These are phyloP conservation scores for Cornus suecica DNA, from an alignment of 148 eudicot genomes.

Conservation along the genomic window DNA sequence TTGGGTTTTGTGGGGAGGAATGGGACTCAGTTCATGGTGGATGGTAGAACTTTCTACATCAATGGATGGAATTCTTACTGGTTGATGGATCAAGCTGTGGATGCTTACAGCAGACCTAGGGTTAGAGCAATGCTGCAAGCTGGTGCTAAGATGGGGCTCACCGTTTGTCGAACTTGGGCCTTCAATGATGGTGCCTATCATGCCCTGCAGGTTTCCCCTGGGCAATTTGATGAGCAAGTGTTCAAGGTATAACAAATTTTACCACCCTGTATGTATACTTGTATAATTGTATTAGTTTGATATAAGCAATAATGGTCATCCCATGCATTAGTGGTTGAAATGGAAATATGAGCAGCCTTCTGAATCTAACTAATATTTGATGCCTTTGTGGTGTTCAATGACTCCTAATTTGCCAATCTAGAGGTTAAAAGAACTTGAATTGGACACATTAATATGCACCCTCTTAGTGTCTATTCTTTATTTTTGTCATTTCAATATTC, in stretches of 20 bases:
- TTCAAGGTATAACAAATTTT: conserved; percentile 50
- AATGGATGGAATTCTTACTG: conserved; percentile 99
- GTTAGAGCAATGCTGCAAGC: conserved; percentile 57
- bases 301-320: not conserved
- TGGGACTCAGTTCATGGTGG: conserved; percentile 78
- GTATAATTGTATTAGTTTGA: not conserved
- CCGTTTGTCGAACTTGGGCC: conserved; percentile 96
- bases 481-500: not conserved
- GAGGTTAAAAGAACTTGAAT: not conserved
- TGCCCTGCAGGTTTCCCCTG: conserved; percentile 92
- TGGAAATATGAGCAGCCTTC: not conserved
- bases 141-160: conserved; percentile 87
- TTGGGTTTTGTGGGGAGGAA: conserved; percentile 76
- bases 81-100: conserved; percentile 92
- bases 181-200: conserved; percentile 87
- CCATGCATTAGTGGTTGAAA: not conserved
- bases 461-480: not conserved
- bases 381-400: not conserved
- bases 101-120: conserved; percentile 42
- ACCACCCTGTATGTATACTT: not conserved
- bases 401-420: not conserved
- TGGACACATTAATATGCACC: not conserved
- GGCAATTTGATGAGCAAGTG: conserved; percentile 63
- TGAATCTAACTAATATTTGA: no score
- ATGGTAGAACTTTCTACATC: conserved; percentile 64